Percentiles rank a stretch among this genome's conserved stretches.
Conservation (phyloP, 2,329 filamentous ascomycete species). For the Alternaria sp. region DNA sequence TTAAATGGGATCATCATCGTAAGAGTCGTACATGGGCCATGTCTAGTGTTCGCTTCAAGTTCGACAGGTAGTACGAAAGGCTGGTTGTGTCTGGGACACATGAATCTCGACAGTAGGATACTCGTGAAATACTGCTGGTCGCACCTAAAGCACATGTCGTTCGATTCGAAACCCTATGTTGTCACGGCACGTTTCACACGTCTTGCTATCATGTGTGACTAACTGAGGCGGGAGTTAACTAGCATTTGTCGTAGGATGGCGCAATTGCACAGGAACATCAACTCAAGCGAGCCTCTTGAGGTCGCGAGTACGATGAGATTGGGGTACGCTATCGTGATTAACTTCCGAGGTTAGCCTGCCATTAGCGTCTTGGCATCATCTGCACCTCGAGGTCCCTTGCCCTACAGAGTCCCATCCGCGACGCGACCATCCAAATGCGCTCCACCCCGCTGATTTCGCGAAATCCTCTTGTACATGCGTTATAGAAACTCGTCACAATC, state of each 20-base stretch:
- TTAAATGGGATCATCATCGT: background rate
- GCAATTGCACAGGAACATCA: too few relatives aligned
- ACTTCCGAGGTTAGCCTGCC: background rate
- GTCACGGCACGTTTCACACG: background rate
- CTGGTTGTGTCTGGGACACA: background rate
- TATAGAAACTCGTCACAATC: background rate
- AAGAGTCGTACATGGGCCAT: background rate
- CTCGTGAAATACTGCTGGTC: background rate
- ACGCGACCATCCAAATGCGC: background rate
- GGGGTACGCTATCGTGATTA: background rate
- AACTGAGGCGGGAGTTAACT: too few relatives aligned
- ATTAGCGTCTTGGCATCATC: constrained; percentile 8
- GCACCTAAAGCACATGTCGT: background rate
- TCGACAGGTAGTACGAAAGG: background rate
- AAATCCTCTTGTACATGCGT: background rate
- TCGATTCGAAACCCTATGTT: background rate
- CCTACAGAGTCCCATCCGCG: background rate
- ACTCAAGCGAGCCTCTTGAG: too few relatives aligned
- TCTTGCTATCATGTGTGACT: background rate
- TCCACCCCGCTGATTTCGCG: background rate
- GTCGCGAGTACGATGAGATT: too few relatives aligned
- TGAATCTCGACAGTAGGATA: background rate
- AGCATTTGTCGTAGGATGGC: too few relatives aligned
- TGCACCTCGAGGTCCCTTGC: constrained; percentile 1
- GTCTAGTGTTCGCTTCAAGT: background rate